These are phyloP conservation scores for Eimeria acervulina DNA, from an alignment of 169 alveolate species.

Conservation along the genomic window DNA sequence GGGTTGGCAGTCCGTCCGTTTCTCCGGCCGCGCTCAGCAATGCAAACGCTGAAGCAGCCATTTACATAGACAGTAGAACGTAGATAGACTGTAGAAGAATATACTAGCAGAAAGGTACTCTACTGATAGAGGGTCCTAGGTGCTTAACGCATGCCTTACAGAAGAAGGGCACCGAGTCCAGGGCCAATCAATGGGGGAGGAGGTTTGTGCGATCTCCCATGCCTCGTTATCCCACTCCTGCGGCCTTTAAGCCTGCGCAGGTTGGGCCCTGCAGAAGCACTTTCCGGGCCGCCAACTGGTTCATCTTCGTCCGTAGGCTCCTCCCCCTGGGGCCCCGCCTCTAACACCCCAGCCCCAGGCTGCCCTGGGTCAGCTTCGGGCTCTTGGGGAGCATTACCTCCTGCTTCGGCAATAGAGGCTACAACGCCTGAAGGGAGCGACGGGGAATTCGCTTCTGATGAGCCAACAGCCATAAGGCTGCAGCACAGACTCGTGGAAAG, in stretches of 20 bases:
- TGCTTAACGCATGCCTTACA: neutral
- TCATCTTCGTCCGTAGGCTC: neutral
- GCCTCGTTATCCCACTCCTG: neutral
- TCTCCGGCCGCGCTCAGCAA: neutral
- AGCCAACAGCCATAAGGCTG: conserved; percentile 59
- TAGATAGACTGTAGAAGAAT: neutral
- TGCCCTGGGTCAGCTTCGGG: neutral
- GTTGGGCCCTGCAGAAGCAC: conserved; percentile 18
- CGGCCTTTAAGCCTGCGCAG: conserved; percentile 49
- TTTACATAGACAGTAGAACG: no score
- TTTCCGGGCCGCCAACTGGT: neutral
- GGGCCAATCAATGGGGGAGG: neutral
- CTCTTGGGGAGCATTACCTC: neutral
- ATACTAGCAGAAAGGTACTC: neutral
- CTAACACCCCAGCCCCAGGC: neutral
- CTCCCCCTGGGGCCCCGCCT: neutral
- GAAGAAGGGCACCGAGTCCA: conserved; percentile 6
- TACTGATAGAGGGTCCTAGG: neutral
- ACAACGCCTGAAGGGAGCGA: neutral
- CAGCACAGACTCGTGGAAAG: conserved; percentile 62
- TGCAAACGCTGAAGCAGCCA: neutral
- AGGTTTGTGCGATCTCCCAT: neutral
- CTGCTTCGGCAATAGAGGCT: neutral
- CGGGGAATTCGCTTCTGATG: neutral
- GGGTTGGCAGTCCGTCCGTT: neutral